phyloP scores from a whole-genome alignment of 345 rosid species.

The Eucalyptus globulus region DNA sequence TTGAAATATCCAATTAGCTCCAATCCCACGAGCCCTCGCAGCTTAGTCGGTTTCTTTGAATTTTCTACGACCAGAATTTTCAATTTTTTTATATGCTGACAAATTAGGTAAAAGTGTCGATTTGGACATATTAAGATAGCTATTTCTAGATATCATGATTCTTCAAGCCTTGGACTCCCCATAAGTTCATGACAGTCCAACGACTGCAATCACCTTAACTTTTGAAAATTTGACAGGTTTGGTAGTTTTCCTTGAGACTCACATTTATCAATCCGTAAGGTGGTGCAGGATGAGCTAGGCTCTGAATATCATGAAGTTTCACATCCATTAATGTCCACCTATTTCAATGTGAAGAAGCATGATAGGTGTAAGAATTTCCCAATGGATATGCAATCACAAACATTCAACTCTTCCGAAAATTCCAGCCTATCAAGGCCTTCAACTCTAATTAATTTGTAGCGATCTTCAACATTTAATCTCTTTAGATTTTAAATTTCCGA shows the following conservation, averaged over 20 bases:
- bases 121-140: background rate
- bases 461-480: too few species aligned
- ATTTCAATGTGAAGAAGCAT: background rate
- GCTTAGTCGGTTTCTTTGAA: background rate
- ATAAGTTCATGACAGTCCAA: background rate
- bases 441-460: too few species aligned
- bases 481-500: too few species aligned
- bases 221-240: background rate
- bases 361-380: background rate
- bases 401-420: background rate
- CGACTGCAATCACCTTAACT: background rate
- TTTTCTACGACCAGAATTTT: background rate
- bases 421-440: background rate
- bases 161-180: background rate
- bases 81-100: background rate
- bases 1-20: background rate
- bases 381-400: background rate
- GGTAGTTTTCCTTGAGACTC: background rate
- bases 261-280: background rate
- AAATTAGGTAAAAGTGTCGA: background rate
- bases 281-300: background rate
- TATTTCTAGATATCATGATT: background rate
- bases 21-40: background rate
- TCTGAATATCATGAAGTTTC: background rate
- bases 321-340: background rate